phyloP scores from a whole-genome alignment of 345 rosid species.

The Iberis pinnata region DNA sequence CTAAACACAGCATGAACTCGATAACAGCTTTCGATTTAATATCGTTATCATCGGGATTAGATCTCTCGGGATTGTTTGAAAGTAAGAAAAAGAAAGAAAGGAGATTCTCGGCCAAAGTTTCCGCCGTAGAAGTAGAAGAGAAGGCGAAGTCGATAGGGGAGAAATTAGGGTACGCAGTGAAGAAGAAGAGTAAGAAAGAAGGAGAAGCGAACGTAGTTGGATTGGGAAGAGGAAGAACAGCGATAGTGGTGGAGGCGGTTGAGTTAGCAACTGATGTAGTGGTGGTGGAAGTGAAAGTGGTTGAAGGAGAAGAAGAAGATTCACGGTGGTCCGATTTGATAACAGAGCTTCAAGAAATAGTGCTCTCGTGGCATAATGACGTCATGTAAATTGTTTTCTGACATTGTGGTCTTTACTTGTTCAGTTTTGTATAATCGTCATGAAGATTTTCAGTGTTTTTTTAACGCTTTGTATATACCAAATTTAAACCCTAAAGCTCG shows the following conservation, averaged over 20 bases:
- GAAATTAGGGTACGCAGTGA: constrained; percentile 55
- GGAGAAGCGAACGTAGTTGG: constrained; percentile 27
- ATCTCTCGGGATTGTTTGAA: constrained; percentile 75
- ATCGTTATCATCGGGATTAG: constrained; percentile 60
- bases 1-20: constrained; percentile 7
- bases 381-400: constrained; percentile 28
- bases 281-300: constrained; percentile 59
- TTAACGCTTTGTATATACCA: too few species aligned
- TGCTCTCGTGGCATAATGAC: constrained; percentile 58
- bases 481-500: not conserved
- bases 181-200: constrained; percentile 51
- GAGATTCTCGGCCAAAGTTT: constrained; percentile 56
- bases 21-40: constrained; percentile 74
- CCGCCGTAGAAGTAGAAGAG: constrained; percentile 45
- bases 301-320: constrained; percentile 48
- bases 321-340: constrained; percentile 62
- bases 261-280: constrained; percentile 41
- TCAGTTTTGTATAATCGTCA: not conserved
- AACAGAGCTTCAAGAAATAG: constrained; percentile 62
- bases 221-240: constrained; percentile 56
- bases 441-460: not conserved
- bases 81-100: constrained; percentile 37
- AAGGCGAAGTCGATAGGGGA: constrained; percentile 55
- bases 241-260: constrained; percentile 43
- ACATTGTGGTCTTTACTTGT: constrained; percentile 5